Conservation (phyloP, 768 basidiomycete species). For the Russula sp. region DNA sequence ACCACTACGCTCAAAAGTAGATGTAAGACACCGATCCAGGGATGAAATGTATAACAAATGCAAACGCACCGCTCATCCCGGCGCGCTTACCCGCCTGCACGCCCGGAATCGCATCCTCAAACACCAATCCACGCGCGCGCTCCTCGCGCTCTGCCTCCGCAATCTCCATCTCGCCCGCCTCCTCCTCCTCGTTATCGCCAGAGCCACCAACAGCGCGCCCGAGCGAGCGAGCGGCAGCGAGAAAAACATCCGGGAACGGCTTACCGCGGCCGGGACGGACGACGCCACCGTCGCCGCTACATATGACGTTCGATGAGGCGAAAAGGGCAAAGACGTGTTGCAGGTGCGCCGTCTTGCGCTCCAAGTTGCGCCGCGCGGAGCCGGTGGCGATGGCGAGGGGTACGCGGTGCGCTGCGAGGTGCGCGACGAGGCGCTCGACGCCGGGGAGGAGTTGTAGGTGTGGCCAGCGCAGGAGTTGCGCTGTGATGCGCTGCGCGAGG, state of each 20-base stretch:
- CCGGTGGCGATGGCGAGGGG: constrained; percentile 82
- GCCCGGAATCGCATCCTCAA: constrained; percentile 76
- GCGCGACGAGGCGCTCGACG: constrained; percentile 55
- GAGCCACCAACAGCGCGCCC: constrained; percentile 58
- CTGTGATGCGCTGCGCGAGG: constrained; percentile 43
- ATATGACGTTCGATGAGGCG: constrained; percentile 50
- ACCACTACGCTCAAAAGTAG: constrained; percentile 42
- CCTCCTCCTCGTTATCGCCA: constrained; percentile 31
- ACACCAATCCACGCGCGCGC: constrained; percentile 61
- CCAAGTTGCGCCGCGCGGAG: constrained; percentile 55
- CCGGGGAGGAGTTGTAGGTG: constrained; percentile 70
- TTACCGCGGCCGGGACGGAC: constrained; percentile 43
- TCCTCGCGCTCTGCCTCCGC: constrained; percentile 36
- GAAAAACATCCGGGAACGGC: constrained; percentile 75
- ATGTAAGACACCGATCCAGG: no score
- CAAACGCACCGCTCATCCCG: constrained; percentile 68
- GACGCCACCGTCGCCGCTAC: constrained; percentile 59
- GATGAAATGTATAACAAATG: constrained; percentile 20
- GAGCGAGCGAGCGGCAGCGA: constrained; percentile 57
- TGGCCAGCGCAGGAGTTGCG: constrained; percentile 63
- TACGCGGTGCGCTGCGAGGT: constrained; percentile 57
- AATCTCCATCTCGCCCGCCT: constrained; percentile 27
- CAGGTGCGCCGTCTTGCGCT: constrained; percentile 59
- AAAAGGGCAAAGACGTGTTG: constrained; percentile 54
- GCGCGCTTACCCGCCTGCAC: constrained; percentile 76